Base-by-base conservation (phyloP, 805 yeast species). In the Starmera amethionina region DNA sequence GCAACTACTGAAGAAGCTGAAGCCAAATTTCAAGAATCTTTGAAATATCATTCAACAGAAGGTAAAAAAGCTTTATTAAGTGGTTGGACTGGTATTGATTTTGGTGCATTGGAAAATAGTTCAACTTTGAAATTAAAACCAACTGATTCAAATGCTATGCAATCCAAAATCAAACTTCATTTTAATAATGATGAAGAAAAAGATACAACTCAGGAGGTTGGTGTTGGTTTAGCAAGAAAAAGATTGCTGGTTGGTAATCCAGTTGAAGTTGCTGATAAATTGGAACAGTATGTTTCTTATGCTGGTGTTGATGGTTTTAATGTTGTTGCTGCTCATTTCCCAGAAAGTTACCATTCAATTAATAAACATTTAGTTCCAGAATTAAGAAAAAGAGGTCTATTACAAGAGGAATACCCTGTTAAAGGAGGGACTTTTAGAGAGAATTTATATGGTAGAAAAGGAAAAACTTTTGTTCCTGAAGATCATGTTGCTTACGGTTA, bases 261-360 rank as follows among this genome's bases (percentile, higher is more conserved):
- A 4, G 42, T 42, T 16, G 60, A 60, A 35, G 68, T 67, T 16
- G 68, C 67, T 9, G 67, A 67, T 44, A 55, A 58, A 35, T 46
- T 67, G 27, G 64, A 63, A 42, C 42, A 50, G 37, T 65, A 65
- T 63, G 65, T 63, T 13, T 65, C 62, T 12, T 46, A 54, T n/a
- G 54, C 65, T 9, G 68, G 60, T 25, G 57, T 68, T 11, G 72
- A 67, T 43, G 72, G 72, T 4, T 67, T 67, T 49, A 67, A 67
- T 44, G 54, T 67, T 36, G 60, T 62, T 4, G 54, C 58, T 44
- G 59, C 64, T 7, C 44, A 56, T 18, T 46, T 53, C 18, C 72
- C 72, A 14, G 62, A 63, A 63, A 43, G 69, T 66, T 12, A 42
- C 65, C 18, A 61, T 62, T 27, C 60, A 65, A 14, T 44, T 41